A percentile compares a stretch with the other conserved stretches of the same genome.
Conservation (phyloP, 768 basidiomycete genomes). For the Omphalotus guepiniiformis region DNA sequence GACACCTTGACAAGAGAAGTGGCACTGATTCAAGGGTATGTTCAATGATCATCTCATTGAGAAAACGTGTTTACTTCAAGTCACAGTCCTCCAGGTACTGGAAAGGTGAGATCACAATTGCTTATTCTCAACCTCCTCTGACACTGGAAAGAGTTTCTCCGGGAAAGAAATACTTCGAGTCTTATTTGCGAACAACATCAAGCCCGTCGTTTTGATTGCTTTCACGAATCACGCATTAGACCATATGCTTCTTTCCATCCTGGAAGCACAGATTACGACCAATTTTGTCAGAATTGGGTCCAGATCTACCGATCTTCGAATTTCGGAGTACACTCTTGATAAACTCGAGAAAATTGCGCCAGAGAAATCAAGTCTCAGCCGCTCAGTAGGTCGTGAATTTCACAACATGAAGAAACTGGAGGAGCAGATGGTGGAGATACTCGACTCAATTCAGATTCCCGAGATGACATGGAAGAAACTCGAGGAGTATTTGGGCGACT, state of each 20-base stretch:
- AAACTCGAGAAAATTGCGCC: constrained; percentile 45
- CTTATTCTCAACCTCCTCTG: constrained; percentile 2
- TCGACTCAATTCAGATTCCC: constrained; percentile 35
- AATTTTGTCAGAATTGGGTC: constrained; percentile 67
- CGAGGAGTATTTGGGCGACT: constrained; percentile 34
- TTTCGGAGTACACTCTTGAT: constrained; percentile 59
- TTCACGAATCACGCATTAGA: constrained; percentile 83
- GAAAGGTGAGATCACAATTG: constrained; percentile 44
- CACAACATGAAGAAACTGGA: constrained; percentile 40
- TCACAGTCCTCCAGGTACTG: constrained; percentile 70
- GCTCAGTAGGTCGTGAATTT: constrained; percentile 28
- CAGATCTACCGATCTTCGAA: constrained; percentile 55
- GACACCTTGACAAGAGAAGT: constrained; percentile 57
- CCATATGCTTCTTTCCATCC: constrained; percentile 60
- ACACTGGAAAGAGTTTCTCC: constrained; percentile 48
- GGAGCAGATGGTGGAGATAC: constrained; percentile 40
- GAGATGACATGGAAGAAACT: constrained; percentile 35
- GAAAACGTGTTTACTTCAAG: too few relatives aligned
- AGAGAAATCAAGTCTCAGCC: constrained; percentile 35
- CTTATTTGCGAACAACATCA: constrained; percentile 46
- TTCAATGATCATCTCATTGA: background rate
- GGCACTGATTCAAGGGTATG: constrained; percentile 69
- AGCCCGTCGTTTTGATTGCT: constrained; percentile 51
- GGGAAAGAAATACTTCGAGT: constrained; percentile 68
- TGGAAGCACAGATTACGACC: constrained; percentile 60